Conservation (phyloP, 2,329 filamentous ascomycete species). For the Aschersonia sp. region DNA sequence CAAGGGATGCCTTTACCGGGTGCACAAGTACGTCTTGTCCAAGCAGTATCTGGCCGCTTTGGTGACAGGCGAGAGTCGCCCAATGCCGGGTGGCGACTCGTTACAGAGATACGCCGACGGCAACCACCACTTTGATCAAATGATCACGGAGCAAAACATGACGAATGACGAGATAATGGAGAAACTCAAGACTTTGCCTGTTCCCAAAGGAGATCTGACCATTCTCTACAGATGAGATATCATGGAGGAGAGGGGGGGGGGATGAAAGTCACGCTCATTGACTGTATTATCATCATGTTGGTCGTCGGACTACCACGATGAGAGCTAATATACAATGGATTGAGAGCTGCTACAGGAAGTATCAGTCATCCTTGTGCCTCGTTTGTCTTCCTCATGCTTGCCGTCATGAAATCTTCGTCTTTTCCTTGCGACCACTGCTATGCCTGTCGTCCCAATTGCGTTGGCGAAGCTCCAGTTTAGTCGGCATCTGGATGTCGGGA, state of each 20-base stretch:
- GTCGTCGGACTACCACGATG: neutral
- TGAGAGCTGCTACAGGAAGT: neutral
- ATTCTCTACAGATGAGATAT: conserved; percentile 34
- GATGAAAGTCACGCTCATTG: too few species aligned
- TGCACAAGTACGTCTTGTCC: conserved; percentile 78
- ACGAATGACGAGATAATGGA: conserved; percentile 58
- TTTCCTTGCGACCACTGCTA: too few species aligned
- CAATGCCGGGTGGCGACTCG: conserved; percentile 27
- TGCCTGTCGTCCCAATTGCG: too few species aligned
- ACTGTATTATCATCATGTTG: neutral
- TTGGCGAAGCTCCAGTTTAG: too few species aligned
- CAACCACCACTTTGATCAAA: conserved; percentile 65
- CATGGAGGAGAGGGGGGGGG: too few species aligned
- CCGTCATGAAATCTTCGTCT: neutral
- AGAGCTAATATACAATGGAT: neutral
- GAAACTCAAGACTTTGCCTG: conserved; percentile 43
- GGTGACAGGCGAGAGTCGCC: conserved; percentile 36
- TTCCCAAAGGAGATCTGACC: conserved; percentile 36
- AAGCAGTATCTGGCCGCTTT: conserved; percentile 44
- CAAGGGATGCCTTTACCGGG: conserved; percentile 83
- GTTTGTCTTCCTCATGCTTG: conserved; percentile 18
- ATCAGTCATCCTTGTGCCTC: conserved; percentile 6
- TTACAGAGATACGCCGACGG: conserved; percentile 61
- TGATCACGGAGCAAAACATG: conserved; percentile 61
- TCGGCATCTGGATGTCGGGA: conserved; percentile 24